Conservation (phyloP, 371 early-diverging fungal genomes). For the Vairimorpha apis region DNA sequence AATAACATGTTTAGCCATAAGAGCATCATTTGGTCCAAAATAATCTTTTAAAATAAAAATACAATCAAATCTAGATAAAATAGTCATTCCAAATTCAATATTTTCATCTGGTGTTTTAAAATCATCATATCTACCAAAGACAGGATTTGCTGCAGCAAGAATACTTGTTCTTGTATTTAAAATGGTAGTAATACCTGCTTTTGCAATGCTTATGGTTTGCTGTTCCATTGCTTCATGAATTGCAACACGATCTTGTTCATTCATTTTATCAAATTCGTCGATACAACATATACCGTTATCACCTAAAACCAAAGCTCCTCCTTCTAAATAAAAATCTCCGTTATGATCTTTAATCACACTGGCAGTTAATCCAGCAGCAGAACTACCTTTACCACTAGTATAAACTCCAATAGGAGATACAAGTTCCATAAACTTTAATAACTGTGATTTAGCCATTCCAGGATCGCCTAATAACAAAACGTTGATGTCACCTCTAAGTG, state of each 20-base stretch:
- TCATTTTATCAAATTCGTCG: constrained; percentile 99
- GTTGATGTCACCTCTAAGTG: constrained; percentile 93
- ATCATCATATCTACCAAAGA: constrained; percentile 97
- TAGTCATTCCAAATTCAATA: constrained; percentile 97
- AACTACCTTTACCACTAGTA: constrained; percentile 76
- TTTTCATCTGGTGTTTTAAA: constrained; percentile 73
- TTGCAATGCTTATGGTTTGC: constrained; percentile 98
- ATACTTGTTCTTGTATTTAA: constrained; percentile 93
- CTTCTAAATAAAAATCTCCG: constrained; percentile 94
- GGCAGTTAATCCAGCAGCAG: constrained; percentile 80
- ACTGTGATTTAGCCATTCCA: constrained; percentile 94
- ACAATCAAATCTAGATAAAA: constrained; percentile 88
- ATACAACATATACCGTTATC: constrained; percentile 98
- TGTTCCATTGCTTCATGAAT: constrained; percentile 99
- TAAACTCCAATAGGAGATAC: constrained; percentile 86
- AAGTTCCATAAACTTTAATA: constrained; percentile 91
- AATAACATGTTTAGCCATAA: constrained; percentile 62
- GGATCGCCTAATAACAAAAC: constrained; percentile 96
- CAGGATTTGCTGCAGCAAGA: constrained; percentile 99
- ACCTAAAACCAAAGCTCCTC: constrained; percentile 98
- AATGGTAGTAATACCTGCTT: constrained; percentile 98
- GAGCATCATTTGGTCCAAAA: constrained; percentile 72
- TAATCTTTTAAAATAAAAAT: constrained; percentile 88
- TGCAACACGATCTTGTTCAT: constrained; percentile 95
- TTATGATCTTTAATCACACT: constrained; percentile 69